Base-by-base conservation (phyloP, 2,329 filamentous ascomycete species). In the Xylariaceae sp. region DNA sequence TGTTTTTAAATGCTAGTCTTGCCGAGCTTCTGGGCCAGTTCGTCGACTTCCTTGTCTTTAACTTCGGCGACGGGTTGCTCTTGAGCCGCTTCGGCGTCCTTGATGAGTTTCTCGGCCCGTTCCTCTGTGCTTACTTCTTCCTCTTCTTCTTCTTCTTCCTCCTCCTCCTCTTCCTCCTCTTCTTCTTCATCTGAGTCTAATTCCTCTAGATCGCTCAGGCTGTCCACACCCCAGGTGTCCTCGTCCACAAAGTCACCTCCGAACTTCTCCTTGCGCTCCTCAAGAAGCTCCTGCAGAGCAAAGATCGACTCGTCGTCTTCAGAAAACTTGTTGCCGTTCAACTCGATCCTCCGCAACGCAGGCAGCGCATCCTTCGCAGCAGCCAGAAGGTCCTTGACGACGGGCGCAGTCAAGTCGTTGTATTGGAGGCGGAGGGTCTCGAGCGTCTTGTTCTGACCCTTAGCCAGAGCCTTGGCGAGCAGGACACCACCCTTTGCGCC, bases 251-350 rank as follows among this genome's bases (percentile, higher is more conserved):
- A 69, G 58, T 85, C 82, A 13, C 87, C 87, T 34, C 80, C 87
- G 2, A 84, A 69, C 66, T 88, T 85, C 72, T 93, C 89, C 77
- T 92, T 92, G 64, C 92, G 86, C 69, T 84, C 82, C 60, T 90
- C 87, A 30, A 97, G 79, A 34, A 94, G 78, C 55, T 86, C 83
- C 66, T 86, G 84, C 51, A 97, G 78, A 18, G 79, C 80, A 62
- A 84, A 76, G 48, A 97, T 81, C 34, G 84, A 84, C 51, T 83
- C 79, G 67, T 97, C 91, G 2, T 96, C 91, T 74, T 97, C 92
- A 7, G 83, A 79, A 68, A 99, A 96, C 72, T 91, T 94, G 79
- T 99, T 99, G 54, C 94, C 94, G 73, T 99, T 97, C 66, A 99
- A 78, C 76, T 97, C 94, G 53, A 99, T 84, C 69, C 92, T 87